Conservation (phyloP, 2,329 filamentous ascomycete genomes). For the Cladobotryum protrusum region DNA sequence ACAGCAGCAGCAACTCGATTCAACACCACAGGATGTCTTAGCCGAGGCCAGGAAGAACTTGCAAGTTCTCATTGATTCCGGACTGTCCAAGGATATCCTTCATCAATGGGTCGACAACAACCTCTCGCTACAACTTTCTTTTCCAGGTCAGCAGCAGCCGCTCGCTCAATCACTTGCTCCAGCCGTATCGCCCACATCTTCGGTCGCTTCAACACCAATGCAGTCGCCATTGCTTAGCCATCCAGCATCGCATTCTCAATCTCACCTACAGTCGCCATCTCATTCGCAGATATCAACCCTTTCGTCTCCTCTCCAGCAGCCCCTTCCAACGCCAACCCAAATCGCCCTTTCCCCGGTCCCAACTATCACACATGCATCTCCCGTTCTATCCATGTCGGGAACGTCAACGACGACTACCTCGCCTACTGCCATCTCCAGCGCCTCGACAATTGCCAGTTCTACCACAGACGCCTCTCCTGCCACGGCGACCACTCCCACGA, state of each 20-base stretch:
- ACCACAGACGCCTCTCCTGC: conserved; percentile 1
- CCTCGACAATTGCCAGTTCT: conserved; percentile 25
- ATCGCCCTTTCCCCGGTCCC: conserved; percentile 15
- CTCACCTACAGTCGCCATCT: conserved; percentile 9
- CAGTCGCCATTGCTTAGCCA: conserved; percentile 12
- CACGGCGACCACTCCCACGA: conserved; percentile 5
- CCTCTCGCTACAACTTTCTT: conserved; percentile 27
- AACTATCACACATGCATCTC: conserved; percentile 15
- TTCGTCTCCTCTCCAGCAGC: conserved; percentile 24
- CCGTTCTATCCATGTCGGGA: conserved; percentile 11
- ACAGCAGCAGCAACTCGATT: conserved; percentile 24
- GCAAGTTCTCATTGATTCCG: conserved; percentile 40
- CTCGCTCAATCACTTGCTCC: conserved; percentile 5
- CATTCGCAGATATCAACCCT: conserved; percentile 13
- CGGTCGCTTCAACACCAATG: conserved; percentile 13
- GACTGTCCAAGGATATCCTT: conserved; percentile 37
- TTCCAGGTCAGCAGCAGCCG: conserved; percentile 9
- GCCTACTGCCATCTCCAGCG: conserved; percentile 19
- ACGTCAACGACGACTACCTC: conserved; percentile 9
- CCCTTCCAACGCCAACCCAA: conserved; percentile 26
- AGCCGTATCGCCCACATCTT: conserved; percentile 4
- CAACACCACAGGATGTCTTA: conserved; percentile 37
- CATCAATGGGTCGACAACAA: conserved; percentile 37
- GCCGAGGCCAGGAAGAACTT: conserved; percentile 40
- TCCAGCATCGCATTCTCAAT: conserved; percentile 5